These are phyloP conservation scores for Tritrichomonas foetus DNA, from an alignment of 208 protist genomes.

Conservation along the genomic window DNA sequence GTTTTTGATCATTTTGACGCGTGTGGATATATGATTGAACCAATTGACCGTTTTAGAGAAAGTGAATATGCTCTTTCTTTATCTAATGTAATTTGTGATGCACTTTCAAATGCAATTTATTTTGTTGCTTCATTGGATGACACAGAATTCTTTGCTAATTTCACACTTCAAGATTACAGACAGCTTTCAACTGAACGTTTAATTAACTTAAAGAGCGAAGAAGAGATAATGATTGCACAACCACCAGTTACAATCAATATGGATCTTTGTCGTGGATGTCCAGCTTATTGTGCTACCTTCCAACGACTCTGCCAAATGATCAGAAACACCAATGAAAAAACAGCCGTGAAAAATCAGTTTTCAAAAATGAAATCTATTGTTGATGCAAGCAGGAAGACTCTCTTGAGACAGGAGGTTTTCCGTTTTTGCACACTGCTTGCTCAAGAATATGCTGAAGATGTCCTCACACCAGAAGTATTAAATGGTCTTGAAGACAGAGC, in stretches of 20 bases:
- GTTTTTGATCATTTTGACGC: background rate
- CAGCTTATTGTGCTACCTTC: background rate
- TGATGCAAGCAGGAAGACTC: too few relatives aligned
- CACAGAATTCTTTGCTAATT: background rate
- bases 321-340: background rate
- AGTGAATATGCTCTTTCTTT: background rate
- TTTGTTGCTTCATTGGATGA: background rate
- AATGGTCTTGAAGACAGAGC: too few relatives aligned
- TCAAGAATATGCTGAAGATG: too few relatives aligned
- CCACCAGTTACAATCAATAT: background rate
- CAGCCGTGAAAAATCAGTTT: background rate
- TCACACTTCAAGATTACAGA: background rate
- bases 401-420: too few relatives aligned
- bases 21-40: background rate
- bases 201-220: background rate
- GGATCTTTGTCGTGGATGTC: background rate
- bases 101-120: background rate
- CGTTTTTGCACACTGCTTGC: too few relatives aligned
- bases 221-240: background rate
- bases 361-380: too few relatives aligned
- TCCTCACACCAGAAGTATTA: too few relatives aligned
- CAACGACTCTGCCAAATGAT: background rate
- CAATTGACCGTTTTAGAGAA: background rate
- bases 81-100: background rate
- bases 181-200: background rate